Conservation (phyloP, 2,329 filamentous ascomycete species). For the Cladophialophora bantiana region DNA sequence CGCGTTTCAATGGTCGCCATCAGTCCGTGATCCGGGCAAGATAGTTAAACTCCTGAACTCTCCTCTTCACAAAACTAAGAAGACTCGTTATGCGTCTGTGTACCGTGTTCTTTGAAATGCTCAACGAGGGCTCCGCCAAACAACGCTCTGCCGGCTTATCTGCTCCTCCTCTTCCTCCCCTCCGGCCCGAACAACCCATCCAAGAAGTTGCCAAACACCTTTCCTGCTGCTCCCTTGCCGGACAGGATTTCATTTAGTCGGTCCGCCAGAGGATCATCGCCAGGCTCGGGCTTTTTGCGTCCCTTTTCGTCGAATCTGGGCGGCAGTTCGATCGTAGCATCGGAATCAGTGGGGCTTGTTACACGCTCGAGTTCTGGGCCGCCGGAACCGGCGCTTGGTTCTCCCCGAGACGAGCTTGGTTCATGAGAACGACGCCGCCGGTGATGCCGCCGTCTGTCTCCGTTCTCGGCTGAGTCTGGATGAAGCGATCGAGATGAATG, state of each 20-base stretch:
- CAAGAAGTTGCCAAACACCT: constrained; percentile 41
- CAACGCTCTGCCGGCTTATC: constrained; percentile 20
- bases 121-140: neutral
- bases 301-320: constrained; percentile 54
- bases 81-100: constrained; percentile 2
- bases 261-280: constrained; percentile 46
- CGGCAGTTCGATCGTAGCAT: constrained; percentile 54
- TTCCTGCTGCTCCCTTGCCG: constrained; percentile 42
- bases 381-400: constrained; percentile 21
- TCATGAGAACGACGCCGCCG: constrained; percentile 36
- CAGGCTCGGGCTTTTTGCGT: constrained; percentile 45
- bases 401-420: constrained; percentile 32
- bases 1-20: neutral
- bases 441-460: constrained; percentile 39
- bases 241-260: constrained; percentile 48
- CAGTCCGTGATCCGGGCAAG: neutral
- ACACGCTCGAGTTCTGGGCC: constrained; percentile 21
- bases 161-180: constrained; percentile 31
- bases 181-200: constrained; percentile 40
- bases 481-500: constrained; percentile 20
- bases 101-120: neutral
- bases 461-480: constrained; percentile 47
- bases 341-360: constrained; percentile 46
- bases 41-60: neutral
- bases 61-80: neutral